Evolutionary conservation across 495 filamentous ascomycete genomes (phyloP), one percentile per base, ranked within the genome.

Genomic region (Talaromyces borbonicus): DNA sequence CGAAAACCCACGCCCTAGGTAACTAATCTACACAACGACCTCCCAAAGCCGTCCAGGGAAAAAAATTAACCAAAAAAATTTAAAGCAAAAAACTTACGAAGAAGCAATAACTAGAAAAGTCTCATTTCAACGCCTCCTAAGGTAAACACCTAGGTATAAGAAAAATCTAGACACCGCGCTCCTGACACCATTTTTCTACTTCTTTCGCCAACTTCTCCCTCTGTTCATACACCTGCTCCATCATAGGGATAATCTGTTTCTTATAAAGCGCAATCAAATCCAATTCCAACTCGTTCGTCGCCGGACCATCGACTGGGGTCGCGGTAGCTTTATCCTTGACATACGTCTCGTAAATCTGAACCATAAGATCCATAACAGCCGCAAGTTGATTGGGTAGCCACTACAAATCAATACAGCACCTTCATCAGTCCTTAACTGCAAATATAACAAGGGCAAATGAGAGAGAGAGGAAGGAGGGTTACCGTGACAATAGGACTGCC

Each of bases 401-500:
- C 77, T 81, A 23, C 5, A 19, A 29, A n/a, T n/a, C n/a, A n/a
- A n/a, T n/a, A n/a, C n/a, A n/a, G n/a, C n/a, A n/a, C n/a, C 29
- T 30, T 8, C 19, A 31, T 6, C 11, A 47, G 1, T 0, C 14
- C 7, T 8, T 3, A 3, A 5, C 14, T 18, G n/a, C n/a, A n/a
- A n/a, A n/a, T n/a, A n/a, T n/a, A n/a, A 19, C 24, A 27, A 18
- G 44, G 19, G 35, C 12, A n/a, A n/a, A n/a, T n/a, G n/a, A 14
- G 20, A 9, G 16, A 26, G 5, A 14, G 15, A n/a, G 16, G 12
- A 5, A 33, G 5, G 2, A 12, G 8, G 67, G 75, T 55, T 62
- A 78, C 78, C 15, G 84, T 90, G 9, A 95, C 84, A 48, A 95
- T 94, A 1, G 89, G 89, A 56, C 85, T 90, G 1, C 89, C 89